Conservation (phyloP, 2,329 filamentous ascomycete species). For the Fusarium domesticum region DNA sequence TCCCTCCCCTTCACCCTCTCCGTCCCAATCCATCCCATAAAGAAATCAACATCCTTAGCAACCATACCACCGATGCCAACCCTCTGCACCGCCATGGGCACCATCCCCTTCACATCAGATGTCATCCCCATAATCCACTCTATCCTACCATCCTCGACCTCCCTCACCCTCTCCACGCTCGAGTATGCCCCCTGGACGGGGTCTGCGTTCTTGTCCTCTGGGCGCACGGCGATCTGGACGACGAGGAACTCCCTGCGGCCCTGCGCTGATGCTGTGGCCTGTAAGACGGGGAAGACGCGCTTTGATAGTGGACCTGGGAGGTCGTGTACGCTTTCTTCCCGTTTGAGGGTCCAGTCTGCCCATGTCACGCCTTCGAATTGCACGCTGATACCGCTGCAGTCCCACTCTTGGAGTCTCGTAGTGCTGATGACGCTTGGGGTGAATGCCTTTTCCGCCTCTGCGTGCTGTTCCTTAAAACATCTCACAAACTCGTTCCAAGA, state of each 20-base stretch:
- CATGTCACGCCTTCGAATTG: constrained; percentile 41
- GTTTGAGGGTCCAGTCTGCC: constrained; percentile 46
- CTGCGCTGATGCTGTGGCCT: constrained; percentile 51
- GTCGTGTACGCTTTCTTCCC: constrained; percentile 65
- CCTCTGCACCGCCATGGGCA: constrained; percentile 67
- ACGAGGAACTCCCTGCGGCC: constrained; percentile 51
- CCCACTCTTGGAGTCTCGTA: constrained; percentile 43
- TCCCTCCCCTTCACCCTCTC: constrained; percentile 37
- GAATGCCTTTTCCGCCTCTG: constrained; percentile 40
- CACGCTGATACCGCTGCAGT: constrained; percentile 41
- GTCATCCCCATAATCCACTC: constrained; percentile 79
- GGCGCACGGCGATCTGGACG: constrained; percentile 51
- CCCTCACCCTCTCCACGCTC: constrained; percentile 60
- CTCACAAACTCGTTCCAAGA: constrained; percentile 61
- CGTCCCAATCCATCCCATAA: constrained; percentile 58
- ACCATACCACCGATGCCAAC: constrained; percentile 59
- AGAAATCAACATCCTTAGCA: constrained; percentile 68
- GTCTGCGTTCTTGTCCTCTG: constrained; percentile 38
- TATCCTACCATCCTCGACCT: constrained; percentile 43
- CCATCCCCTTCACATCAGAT: constrained; percentile 63
- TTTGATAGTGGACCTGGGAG: constrained; percentile 59
- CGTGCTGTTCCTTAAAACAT: constrained; percentile 52
- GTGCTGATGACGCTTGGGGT: constrained; percentile 38
- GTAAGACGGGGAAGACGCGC: constrained; percentile 64
- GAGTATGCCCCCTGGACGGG: constrained; percentile 59